Percentiles rank a stretch among this genome's conserved stretches.
phyloP scores from a whole-genome alignment of 768 basidiomycete genomes.

The Ephemerocybe angulata region DNA sequence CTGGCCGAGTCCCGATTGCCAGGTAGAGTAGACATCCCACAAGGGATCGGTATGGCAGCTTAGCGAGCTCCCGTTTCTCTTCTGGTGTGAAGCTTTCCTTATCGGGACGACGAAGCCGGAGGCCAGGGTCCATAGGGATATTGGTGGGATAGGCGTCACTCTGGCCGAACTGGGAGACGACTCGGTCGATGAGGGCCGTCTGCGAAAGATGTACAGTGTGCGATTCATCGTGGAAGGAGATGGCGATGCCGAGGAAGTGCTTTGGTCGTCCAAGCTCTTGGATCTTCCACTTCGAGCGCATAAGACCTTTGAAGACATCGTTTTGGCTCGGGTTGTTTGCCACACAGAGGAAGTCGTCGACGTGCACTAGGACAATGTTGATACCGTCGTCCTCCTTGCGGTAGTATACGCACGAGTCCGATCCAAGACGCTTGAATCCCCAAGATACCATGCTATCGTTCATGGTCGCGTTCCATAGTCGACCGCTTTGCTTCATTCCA shows the following conservation, averaged over 20 bases:
- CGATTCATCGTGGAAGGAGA: conserved; percentile 38
- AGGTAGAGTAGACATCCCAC: conserved; percentile 2
- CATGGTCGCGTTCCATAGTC: conserved; percentile 23
- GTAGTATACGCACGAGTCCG: conserved; percentile 22
- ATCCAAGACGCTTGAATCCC: conserved; percentile 18
- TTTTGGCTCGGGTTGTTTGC: conserved; percentile 34
- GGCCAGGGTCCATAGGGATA: conserved; percentile 28
- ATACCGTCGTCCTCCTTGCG: conserved; percentile 16
- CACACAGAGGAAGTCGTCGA: conserved; percentile 29
- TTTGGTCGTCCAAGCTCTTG: conserved; percentile 19
- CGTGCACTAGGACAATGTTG: conserved; percentile 24
- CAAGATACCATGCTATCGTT: conserved; percentile 6
- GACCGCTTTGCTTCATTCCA: conserved; percentile 26
- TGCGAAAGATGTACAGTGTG: conserved; percentile 19
- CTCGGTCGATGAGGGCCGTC: conserved; percentile 24
- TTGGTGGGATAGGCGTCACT: conserved; percentile 15
- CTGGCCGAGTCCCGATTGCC: not conserved
- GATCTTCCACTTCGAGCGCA: conserved; percentile 18
- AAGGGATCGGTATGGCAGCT: not conserved
- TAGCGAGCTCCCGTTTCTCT: conserved; percentile 7
- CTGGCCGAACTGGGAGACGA: conserved; percentile 27
- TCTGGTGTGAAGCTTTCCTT: conserved; percentile 8
- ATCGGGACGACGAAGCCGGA: conserved; percentile 18
- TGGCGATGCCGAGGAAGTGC: conserved; percentile 20
- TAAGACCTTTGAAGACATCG: conserved; percentile 20